A percentile compares a stretch with the other conserved stretches of the same genome.
Conservation (phyloP, 1,139 yeast species). For the Saccharomyces hybrid region DNA sequence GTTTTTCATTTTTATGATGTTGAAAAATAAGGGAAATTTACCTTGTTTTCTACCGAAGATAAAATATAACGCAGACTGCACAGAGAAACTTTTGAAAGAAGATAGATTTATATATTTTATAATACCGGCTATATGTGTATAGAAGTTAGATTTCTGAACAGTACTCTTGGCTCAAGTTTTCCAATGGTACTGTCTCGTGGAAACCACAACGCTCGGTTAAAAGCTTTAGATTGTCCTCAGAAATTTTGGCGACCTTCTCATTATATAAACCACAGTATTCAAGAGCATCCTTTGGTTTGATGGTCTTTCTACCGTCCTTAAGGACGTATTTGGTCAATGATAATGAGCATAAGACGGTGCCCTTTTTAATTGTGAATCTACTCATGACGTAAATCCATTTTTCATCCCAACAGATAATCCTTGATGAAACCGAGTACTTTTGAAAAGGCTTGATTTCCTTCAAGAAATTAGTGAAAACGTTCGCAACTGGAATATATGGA, state of each 20-base stretch:
- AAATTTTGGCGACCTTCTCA: constrained; percentile 43
- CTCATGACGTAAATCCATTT: constrained; percentile 78
- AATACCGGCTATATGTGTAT: not conserved
- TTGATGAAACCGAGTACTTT: constrained; percentile 46
- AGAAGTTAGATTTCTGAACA: constrained; percentile 4
- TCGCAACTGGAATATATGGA: constrained; percentile 76
- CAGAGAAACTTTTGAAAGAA: not conserved
- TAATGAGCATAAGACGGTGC: constrained; percentile 44
- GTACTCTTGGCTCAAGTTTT: constrained; percentile 9
- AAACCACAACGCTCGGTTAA: constrained; percentile 25
- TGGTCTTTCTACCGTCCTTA: constrained; percentile 64
- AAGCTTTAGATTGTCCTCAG: constrained; percentile 33
- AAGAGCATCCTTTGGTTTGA: constrained; percentile 55
- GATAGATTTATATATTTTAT: not conserved
- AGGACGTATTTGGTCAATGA: constrained; percentile 75
- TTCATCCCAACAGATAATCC: constrained; percentile 75
- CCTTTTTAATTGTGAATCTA: constrained; percentile 37
- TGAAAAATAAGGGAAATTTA: not conserved
- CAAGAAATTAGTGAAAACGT: constrained; percentile 59
- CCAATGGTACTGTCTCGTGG: constrained; percentile 25
- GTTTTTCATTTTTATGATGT: constrained; percentile 5
- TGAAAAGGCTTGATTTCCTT: constrained; percentile 67
- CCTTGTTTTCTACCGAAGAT: not conserved
- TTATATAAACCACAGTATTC: constrained; percentile 49
- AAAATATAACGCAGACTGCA: not conserved